Base-by-base conservation (phyloP, 441 rosid genomes). In the Aleurites moluccanus region DNA sequence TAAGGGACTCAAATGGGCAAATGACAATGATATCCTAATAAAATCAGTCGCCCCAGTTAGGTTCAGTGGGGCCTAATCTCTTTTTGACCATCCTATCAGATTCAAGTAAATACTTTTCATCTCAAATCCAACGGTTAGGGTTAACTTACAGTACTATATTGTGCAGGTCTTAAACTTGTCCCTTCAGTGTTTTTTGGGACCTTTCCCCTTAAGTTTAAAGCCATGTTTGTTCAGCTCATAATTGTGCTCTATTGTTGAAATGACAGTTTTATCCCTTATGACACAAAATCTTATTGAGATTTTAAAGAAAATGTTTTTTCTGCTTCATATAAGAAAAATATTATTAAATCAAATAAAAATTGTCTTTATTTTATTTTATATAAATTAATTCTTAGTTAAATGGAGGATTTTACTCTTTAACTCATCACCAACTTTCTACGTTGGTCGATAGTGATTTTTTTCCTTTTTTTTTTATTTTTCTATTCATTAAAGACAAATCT, bases 71-170 rank as follows among this genome's bases (percentile, higher is more conserved):
- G 11, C 47, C 64, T 47, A 50, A 6, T 8, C 21, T 11, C 28
- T 40, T 53, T 52, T 42, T 52, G 57, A 55, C 64, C 28, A 42
- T 40, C 64, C 56, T 28, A 42, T 65, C 64, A 27, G 28, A 56
- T n/a, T 14, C 11, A 25, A n/a, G 3, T 23, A 21, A 1, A 35
- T 15, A 15, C 15, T 27, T 53, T 10, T 42, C 18, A 13, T 64
- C 10, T 20, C 10, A 20, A 56, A 79, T 74, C 78, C 11, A 15
- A 64, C 69, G 81, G 78, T 13, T 70, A 16, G 64, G 75, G 78
- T 64, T 35, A 20, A 21, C 10, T 60, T 1, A 8, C 14, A n/a
- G 27, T 23, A 18, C 61, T 35, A 13, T 40, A 9, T 25, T 5
- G 15, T 50, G 44, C 62, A n/a, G 27, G 64, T 40, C 64, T 20